Evolutionary conservation across 441 rosid genomes (phyloP), one percentile per base, ranked within the genome.

Genomic region (Syzygium syzygioides): DNA sequence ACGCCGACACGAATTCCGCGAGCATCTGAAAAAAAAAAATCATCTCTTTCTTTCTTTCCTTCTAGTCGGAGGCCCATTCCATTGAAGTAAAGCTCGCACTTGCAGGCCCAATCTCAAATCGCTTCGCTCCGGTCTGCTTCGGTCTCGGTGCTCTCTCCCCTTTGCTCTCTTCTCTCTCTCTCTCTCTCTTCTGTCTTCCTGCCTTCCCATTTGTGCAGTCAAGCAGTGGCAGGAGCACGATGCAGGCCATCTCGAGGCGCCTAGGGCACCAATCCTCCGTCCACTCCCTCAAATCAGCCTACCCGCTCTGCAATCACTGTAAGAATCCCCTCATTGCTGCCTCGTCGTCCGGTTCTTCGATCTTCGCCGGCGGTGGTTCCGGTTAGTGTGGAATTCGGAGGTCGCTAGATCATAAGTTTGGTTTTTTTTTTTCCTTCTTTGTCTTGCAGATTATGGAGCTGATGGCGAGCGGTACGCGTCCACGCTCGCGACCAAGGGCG

Each of bases 161-260:
- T 13, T 56, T 85, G 60, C 37, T 86, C 12, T 53, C 80, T n/a
- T 14, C 32, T 56, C 26, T 37, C 87, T 54, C 56, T 53, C 88
- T 56, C 90, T 86, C 90, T 87, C 90, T 87, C 48, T 87, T 68
- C 59, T 71, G 90, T 28, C 88, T 86, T 86, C 64, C 91, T 76
- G 54, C 57, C 52, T 55, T 9, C 37, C 53, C 52, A 9, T 57
- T 64, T 60, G 86, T 32, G 83, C 83, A 13, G 9, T 23, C 83
- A 48, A 28, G 52, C 64, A 68, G 87, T 87, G 84, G 86, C 59
- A 86, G 12, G 66, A 54, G 87, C 92, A 94, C 55, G 95, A 97
- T 98, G 99, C 99, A 94, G 90, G 93, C 96, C 87, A 85, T 95
- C 86, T 92, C 98, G 45, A 93, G 95, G 91, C 94, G 98, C 86